Evolutionary conservation across 306 rosid genomes (phyloP).

Genomic region (Geum urbanum): DNA sequence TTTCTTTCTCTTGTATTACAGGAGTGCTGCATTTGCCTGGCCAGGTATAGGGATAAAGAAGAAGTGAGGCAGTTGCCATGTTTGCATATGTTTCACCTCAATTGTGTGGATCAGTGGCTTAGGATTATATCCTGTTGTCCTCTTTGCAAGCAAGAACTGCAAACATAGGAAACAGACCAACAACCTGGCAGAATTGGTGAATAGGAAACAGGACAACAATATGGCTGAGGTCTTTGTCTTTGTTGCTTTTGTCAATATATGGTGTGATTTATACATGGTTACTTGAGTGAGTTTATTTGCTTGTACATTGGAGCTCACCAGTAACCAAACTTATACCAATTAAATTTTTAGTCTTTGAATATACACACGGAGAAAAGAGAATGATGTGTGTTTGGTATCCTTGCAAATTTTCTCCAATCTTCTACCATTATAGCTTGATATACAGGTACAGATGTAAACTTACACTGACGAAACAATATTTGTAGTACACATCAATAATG

Average conservation of each 20-base stretch:
- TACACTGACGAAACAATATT: too few relatives aligned
- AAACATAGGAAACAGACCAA: conserved; percentile 35
- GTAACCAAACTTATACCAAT: conserved; percentile 40
- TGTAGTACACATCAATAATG: too few relatives aligned
- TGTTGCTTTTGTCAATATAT: background rate
- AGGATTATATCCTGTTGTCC: conserved; percentile 77
- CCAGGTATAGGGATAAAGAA: conserved; percentile 71
- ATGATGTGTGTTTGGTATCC: background rate
- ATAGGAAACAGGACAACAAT: conserved; percentile 25
- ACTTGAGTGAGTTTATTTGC: conserved; percentile 66
- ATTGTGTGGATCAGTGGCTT: conserved; percentile 96
- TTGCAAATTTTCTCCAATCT: background rate
- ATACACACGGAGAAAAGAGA: conserved; percentile 12
- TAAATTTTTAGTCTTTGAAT: conserved; percentile 15
- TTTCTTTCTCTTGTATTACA: conserved; percentile 25
- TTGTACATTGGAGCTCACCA: conserved; percentile 67
- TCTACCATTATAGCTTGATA: background rate
- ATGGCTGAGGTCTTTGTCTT: background rate
- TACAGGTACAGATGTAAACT: background rate
- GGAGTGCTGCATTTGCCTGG: conserved; percentile 95
- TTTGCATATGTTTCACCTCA: conserved; percentile 72
- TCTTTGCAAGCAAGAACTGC: conserved; percentile 86
- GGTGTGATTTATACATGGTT: conserved; percentile 37
- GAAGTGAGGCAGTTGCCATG: conserved; percentile 85
- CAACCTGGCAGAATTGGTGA: conserved; percentile 41